Evolutionary conservation across 2,329 filamentous ascomycete species (phyloP), one percentile per base, ranked within the genome.

Genomic region (Coniochaeta sp.): DNA sequence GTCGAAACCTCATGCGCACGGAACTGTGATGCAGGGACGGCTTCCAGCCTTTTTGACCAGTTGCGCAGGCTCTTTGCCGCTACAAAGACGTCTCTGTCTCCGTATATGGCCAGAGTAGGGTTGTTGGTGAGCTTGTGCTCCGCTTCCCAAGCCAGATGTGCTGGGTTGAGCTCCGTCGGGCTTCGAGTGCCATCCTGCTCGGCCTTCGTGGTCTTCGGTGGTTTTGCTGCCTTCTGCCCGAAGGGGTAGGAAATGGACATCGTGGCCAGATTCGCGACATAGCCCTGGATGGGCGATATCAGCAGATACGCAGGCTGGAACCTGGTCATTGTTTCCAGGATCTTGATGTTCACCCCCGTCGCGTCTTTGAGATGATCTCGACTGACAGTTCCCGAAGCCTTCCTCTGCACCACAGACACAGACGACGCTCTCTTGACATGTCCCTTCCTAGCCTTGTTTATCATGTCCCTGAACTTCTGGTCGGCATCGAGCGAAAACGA

Each of bases 81-180:
- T 1, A 88, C 84, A 57, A 96, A 95, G 0, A 77, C 69, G 65
- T 97, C 91, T 4, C 78, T 73, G 49, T 85, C 81, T 1, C 91
- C 92, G 61, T 85, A 95, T 0, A 95, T 67, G 0, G 82, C 83
- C 30, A 96, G 65, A 0, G 86, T 86, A 1, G 76, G 74, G 59
- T 84, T 76, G 2, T 68, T 65, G 1, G 80, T 67, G 48, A 88
- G 70, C 60, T 86, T 83, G 49, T 70, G 67, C 52, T 84, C 79
- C 1, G 74, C 72, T 22, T 60, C 66, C 24, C 20, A 42, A 57
- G 63, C 8, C 27, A 26, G 40, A 30, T 5, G 49, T 26, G 24
- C 4, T 54, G 51, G n/a, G 12, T 26, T 24, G n/a, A 46, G 32
- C 27, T 50, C 59, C 46, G 38, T 52, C 55, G 27, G 6, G 18